Conservation (phyloP, 352 stramenopile species). For the Globisporangium paddicum region DNA sequence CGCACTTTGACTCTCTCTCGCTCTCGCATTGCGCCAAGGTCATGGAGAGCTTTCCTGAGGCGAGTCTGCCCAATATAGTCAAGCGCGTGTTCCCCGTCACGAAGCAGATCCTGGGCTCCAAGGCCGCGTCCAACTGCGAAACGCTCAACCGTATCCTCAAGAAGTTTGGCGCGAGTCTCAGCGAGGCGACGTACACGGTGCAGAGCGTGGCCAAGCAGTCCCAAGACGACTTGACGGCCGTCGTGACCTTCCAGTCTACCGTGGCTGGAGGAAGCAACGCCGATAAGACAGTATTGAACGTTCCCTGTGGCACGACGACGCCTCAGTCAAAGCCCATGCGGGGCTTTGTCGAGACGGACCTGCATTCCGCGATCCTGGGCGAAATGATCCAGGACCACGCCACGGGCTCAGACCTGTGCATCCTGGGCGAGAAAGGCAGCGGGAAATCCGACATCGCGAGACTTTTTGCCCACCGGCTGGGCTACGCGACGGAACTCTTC, state of each 20-base stretch:
- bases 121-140: conserved; percentile 37
- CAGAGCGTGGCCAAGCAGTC: conserved; percentile 29
- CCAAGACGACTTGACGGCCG: conserved; percentile 14
- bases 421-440: conserved; percentile 78
- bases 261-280: neutral
- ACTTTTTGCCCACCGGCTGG: conserved; percentile 63
- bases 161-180: conserved; percentile 31
- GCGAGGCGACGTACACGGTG: conserved; percentile 28
- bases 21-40: conserved; percentile 55
- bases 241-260: conserved; percentile 17
- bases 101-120: conserved; percentile 35
- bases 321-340: conserved; percentile 22
- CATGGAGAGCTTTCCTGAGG: conserved; percentile 40
- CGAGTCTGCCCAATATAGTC: conserved; percentile 30
- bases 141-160: conserved; percentile 50
- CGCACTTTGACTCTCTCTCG: conserved; percentile 65
- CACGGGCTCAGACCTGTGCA: conserved; percentile 67
- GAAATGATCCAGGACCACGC: conserved; percentile 82
- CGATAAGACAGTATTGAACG: conserved; percentile 17
- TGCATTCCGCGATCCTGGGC: conserved; percentile 40
- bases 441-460: conserved; percentile 76
- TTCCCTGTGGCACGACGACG: conserved; percentile 39
- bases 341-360: conserved; percentile 57
- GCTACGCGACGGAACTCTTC: conserved; percentile 88
- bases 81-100: conserved; percentile 55